These are phyloP conservation scores for Trichoderma atrobrunneum DNA, from an alignment of 2,329 filamentous ascomycete genomes.

Conservation along the genomic window DNA sequence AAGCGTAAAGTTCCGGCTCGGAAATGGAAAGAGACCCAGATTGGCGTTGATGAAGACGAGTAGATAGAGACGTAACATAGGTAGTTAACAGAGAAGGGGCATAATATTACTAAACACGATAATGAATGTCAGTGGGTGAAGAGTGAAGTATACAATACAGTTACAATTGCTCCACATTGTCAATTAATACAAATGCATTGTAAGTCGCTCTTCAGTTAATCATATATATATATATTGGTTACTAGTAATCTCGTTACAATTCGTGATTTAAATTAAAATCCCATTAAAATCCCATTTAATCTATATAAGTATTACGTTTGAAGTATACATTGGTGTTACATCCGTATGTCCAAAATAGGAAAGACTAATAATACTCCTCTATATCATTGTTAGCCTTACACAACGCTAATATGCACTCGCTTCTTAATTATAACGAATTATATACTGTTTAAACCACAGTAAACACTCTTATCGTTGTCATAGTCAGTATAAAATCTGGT, in stretches of 20 bases:
- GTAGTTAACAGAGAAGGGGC: neutral
- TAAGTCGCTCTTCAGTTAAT: neutral
- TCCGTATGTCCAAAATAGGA: neutral
- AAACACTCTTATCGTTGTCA: neutral
- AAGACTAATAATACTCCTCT: too few species aligned
- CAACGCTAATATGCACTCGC: neutral
- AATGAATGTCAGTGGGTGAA: neutral
- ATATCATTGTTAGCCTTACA: neutral
- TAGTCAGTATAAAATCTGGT: neutral
- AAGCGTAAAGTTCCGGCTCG: conserved; percentile 1
- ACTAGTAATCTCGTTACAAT: neutral
- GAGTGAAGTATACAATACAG: neutral
- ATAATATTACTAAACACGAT: neutral
- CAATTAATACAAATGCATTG: neutral
- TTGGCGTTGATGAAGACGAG: neutral
- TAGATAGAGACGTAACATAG: neutral
- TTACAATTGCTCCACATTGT: neutral
- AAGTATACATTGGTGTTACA: neutral
- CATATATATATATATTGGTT: neutral
- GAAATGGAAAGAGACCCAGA: neutral
- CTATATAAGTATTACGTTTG: neutral
- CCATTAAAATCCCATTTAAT: neutral
- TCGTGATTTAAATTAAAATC: neutral
- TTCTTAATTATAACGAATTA: neutral
- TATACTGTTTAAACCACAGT: neutral